Percentiles rank a stretch among this genome's conserved stretches.
These are phyloP conservation scores for Centaurea solstitialis DNA, from an alignment of 129 eudicot species.

Conservation along the genomic window DNA sequence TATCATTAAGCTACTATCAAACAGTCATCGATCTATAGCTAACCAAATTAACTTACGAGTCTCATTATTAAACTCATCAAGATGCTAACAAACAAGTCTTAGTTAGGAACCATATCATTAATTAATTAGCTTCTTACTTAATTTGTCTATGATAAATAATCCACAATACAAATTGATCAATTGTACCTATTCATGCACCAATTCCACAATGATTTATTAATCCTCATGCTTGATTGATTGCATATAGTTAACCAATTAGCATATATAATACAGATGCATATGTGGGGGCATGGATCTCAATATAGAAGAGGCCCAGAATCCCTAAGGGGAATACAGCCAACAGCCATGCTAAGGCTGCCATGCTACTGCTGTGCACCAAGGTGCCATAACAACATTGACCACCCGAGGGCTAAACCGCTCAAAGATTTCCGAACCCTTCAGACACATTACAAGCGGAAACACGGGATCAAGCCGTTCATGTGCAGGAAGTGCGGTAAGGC, in stretches of 20 bases:
- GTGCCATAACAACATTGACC: conserved; percentile 88
- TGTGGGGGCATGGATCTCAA: conserved; percentile 99
- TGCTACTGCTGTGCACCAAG: conserved; percentile 88
- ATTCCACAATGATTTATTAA: background rate
- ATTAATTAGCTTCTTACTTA: background rate
- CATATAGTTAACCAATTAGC: background rate
- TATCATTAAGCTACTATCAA: too few relatives aligned
- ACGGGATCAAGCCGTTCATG: conserved; percentile 81
- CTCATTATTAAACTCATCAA: too few relatives aligned
- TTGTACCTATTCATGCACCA: background rate
- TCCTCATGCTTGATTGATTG: background rate
- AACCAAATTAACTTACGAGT: too few relatives aligned
- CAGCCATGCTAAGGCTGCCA: conserved; percentile 89
- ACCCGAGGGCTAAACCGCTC: conserved; percentile 84
- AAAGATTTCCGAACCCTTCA: conserved; percentile 94
- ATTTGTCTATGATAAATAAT: background rate
- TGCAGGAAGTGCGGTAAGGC: conserved; percentile 85
- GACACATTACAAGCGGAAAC: conserved; percentile 91
- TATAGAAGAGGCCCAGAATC: conserved; percentile 92
- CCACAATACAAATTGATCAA: background rate
- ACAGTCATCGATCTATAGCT: too few relatives aligned
- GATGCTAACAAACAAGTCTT: background rate
- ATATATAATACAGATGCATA: conserved; percentile 64
- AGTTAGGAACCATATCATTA: background rate
- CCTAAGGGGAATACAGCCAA: conserved; percentile 79